Conservation (phyloP, 164 flowering plant species). For the Magnolia officinalis region DNA sequence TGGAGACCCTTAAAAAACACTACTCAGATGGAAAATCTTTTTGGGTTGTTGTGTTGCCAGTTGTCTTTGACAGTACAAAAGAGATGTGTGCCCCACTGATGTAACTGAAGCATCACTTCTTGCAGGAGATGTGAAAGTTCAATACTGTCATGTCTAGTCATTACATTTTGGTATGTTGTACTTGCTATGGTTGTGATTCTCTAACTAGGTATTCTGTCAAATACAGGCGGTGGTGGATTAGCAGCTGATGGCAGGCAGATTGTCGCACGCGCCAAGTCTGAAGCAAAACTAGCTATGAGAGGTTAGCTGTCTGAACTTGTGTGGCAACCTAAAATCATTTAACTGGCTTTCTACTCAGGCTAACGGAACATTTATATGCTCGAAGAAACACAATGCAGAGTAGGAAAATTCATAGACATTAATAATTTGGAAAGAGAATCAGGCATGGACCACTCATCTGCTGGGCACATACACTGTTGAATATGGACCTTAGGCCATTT, state of each 20-base stretch:
- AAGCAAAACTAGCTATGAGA: slow-evolving; percentile 78
- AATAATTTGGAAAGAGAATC: too few species aligned
- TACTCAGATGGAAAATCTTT: too few species aligned
- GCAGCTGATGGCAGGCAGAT: slow-evolving; percentile 98
- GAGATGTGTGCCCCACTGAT: too few species aligned
- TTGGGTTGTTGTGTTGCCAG: too few species aligned
- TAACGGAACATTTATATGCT: background rate
- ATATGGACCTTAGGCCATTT: too few species aligned
- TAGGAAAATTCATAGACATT: background rate
- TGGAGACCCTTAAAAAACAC: too few species aligned
- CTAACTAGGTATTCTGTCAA: background rate
- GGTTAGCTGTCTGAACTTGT: slow-evolving; percentile 32
- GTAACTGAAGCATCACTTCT: background rate
- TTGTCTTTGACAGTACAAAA: too few species aligned
- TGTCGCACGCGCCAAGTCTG: slow-evolving; percentile 85
- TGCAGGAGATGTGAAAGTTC: background rate
- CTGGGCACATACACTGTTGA: too few species aligned
- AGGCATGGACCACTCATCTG: too few species aligned
- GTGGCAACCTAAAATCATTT: background rate
- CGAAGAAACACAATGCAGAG: background rate
- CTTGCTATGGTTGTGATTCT: background rate
- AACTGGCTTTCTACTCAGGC: background rate
- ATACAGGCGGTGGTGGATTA: slow-evolving; percentile 85
- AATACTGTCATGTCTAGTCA: background rate
- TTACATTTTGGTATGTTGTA: background rate